A percentile compares a stretch with the other conserved stretches of the same genome.
Conservation (phyloP, 176 grass and related monocot genomes). For the Phoenix roebelenii region DNA sequence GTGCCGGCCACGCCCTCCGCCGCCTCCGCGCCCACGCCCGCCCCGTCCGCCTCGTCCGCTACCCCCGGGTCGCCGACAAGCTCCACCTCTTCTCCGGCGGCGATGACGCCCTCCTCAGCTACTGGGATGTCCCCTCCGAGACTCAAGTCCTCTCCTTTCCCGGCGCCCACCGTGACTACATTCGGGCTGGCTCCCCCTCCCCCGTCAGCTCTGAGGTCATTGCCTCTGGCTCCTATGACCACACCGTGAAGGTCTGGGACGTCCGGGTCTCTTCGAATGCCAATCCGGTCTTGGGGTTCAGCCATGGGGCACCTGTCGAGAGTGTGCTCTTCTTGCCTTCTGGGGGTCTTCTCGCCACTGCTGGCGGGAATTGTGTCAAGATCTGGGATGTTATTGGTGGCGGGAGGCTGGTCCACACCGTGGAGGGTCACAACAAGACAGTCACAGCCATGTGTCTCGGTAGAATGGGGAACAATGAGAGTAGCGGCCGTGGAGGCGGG, state of each 20-base stretch:
- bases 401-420: slow-evolving; percentile 47
- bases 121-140: slow-evolving; percentile 88
- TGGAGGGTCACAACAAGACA: slow-evolving; percentile 91
- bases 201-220: slow-evolving; percentile 52
- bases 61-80: slow-evolving; percentile 64
- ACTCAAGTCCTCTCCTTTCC: slow-evolving; percentile 46
- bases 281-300: slow-evolving; percentile 31
- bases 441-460: slow-evolving; percentile 46
- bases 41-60: slow-evolving; percentile 51
- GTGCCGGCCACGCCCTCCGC: slow-evolving; percentile 34
- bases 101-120: slow-evolving; percentile 59
- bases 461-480: slow-evolving; percentile 20
- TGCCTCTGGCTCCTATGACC: slow-evolving; percentile 79
- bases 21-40: slow-evolving; percentile 52
- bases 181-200: slow-evolving; percentile 60
- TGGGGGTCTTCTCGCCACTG: slow-evolving; percentile 65
- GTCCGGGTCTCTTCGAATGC: slow-evolving; percentile 32
- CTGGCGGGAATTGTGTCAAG: slow-evolving; percentile 70
- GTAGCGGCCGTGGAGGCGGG: slow-evolving; percentile 3
- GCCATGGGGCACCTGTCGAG: slow-evolving; percentile 62
- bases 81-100: slow-evolving; percentile 66
- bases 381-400: slow-evolving; percentile 91
- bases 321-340: slow-evolving; percentile 78
- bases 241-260: slow-evolving; percentile 73
- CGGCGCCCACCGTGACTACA: slow-evolving; percentile 79